Conservation (phyloP, 176 grass and related monocot species). For the Avena eriantha region DNA sequence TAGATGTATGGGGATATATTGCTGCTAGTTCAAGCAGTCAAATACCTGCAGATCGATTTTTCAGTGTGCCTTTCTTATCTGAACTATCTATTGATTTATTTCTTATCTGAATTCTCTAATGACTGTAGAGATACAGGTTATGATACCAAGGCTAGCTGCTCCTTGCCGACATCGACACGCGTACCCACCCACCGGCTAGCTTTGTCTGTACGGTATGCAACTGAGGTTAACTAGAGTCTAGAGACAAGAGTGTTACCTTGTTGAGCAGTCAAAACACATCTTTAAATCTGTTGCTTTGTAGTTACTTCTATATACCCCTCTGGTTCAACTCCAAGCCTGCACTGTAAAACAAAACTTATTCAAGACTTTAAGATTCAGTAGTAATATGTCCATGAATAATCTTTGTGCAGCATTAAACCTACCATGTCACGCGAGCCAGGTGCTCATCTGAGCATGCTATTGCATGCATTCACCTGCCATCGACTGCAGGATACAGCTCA, state of each 20-base stretch:
- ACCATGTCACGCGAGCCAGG: not conserved
- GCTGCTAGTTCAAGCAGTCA: not conserved
- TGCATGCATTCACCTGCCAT: not conserved
- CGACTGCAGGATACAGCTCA: constrained; percentile 28
- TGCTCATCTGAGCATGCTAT: not conserved
- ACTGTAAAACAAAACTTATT: not conserved
- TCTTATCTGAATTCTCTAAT: not conserved
- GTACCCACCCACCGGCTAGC: not conserved
- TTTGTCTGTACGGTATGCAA: not conserved
- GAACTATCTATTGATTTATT: not conserved
- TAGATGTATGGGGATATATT: not conserved
- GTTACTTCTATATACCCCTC: too few relatives aligned
- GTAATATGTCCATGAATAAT: not conserved
- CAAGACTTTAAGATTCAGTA: constrained; percentile 10
- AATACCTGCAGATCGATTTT: not conserved
- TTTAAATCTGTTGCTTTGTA: not conserved
- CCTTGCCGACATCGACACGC: constrained; percentile 26
- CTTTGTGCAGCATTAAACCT: not conserved
- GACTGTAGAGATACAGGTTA: constrained; percentile 18
- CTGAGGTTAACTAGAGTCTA: not conserved
- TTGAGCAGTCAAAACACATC: not conserved
- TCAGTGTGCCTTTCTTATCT: not conserved
- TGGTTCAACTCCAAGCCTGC: not conserved
- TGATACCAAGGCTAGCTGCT: constrained; percentile 5
- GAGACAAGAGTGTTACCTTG: not conserved